Conservation (phyloP, 257 asterid species). For the Rehmannia glutinosa region DNA sequence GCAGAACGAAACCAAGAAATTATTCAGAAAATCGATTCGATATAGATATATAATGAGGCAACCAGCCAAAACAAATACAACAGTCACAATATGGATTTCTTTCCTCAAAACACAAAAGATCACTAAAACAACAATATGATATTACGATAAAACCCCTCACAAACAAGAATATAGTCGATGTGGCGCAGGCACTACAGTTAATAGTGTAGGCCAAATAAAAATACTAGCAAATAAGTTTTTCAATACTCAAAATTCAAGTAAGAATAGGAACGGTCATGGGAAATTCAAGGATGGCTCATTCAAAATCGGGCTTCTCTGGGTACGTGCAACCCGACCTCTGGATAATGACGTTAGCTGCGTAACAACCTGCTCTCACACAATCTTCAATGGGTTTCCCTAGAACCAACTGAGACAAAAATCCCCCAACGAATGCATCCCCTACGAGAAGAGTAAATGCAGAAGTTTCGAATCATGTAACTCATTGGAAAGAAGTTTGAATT, state of each 20-base stretch:
- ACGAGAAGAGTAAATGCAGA: no score
- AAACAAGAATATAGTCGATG: background rate
- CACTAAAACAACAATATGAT: background rate
- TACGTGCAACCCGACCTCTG: conserved; percentile 90
- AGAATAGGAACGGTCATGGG: background rate
- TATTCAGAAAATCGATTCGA: background rate
- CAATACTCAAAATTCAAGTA: conserved; percentile 8
- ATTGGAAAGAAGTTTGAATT: background rate
- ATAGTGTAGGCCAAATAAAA: conserved; percentile 18
- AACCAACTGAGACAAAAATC: conserved; percentile 75
- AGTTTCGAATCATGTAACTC: background rate
- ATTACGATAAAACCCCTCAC: no score
- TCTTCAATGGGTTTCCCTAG: conserved; percentile 59
- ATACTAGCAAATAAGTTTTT: conserved; percentile 10
- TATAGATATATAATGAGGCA: background rate
- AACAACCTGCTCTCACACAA: conserved; percentile 71
- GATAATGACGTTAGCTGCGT: conserved; percentile 76
- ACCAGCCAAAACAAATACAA: background rate
- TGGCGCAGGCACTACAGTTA: conserved; percentile 16
- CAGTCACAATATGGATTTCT: conserved; percentile 4
- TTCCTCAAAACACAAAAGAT: background rate
- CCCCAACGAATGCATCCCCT: conserved; percentile 93
- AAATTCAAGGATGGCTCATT: conserved; percentile 26
- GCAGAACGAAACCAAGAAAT: background rate
- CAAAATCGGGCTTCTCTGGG: conserved; percentile 77